Conservation (phyloP, 495 filamentous ascomycete species). For the Penicillium coprophilum region DNA sequence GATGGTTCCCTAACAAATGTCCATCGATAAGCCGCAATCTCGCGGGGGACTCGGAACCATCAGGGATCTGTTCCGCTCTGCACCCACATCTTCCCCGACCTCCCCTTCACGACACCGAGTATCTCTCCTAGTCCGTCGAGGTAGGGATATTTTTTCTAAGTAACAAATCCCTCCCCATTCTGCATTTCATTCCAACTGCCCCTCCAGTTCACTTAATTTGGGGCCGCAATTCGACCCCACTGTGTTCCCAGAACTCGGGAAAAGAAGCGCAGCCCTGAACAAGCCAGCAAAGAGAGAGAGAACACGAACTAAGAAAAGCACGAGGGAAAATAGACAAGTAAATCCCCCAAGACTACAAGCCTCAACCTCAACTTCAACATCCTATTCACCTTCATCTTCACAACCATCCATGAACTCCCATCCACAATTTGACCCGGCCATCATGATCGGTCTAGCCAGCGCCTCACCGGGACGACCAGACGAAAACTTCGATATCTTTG, state of each 20-base stretch:
- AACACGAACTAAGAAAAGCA: slow-evolving; percentile 7
- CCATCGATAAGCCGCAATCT: slow-evolving; percentile 39
- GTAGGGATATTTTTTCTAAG: slow-evolving; percentile 43
- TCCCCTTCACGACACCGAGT: slow-evolving; percentile 36
- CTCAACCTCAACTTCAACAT: slow-evolving; percentile 3
- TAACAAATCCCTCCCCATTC: slow-evolving; percentile 29
- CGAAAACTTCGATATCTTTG: slow-evolving; percentile 71
- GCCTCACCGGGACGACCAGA: slow-evolving; percentile 37
- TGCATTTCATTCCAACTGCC: slow-evolving; percentile 9
- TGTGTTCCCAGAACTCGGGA: slow-evolving; percentile 5
- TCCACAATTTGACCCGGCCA: slow-evolving; percentile 41
- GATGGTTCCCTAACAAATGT: slow-evolving; percentile 43
- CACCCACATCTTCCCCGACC: slow-evolving; percentile 29
- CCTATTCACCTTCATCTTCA: slow-evolving; percentile 16
- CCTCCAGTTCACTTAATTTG: background rate
- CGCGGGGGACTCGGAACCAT: slow-evolving; percentile 40
- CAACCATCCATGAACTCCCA: slow-evolving; percentile 34
- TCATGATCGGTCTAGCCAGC: slow-evolving; percentile 41
- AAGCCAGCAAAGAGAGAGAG: background rate
- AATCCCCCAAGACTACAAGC: slow-evolving; percentile 4
- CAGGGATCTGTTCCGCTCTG: slow-evolving; percentile 40
- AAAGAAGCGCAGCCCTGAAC: slow-evolving; percentile 4
- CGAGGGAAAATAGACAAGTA: slow-evolving; percentile 11
- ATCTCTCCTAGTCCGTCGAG: slow-evolving; percentile 42
- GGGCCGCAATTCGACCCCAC: slow-evolving; percentile 13